phyloP scores from a whole-genome alignment of 805 yeast genomes.

The Debaryomyces prosopidis region DNA sequence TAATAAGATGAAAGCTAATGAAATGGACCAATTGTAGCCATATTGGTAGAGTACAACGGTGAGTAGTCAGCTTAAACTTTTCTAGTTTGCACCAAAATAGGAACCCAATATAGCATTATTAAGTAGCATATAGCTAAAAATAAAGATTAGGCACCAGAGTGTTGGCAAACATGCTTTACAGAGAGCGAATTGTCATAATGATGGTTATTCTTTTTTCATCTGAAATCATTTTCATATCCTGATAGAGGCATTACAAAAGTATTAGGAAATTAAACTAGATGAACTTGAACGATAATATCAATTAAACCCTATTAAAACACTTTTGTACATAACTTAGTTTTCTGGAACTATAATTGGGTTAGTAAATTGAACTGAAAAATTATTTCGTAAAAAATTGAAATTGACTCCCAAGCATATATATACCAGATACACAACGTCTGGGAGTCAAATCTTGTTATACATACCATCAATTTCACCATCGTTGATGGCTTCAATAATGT shows the following conservation, averaged over 20 bases:
- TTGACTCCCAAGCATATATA: slow-evolving; percentile 14
- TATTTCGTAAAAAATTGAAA: background rate
- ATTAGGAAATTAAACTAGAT: slow-evolving; percentile 10
- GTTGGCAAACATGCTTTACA: slow-evolving; percentile 70
- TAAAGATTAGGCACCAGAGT: slow-evolving; percentile 77
- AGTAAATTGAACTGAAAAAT: slow-evolving; percentile 10
- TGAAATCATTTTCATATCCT: background rate
- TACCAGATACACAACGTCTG: slow-evolving; percentile 12
- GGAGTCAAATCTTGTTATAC: slow-evolving; percentile 30
- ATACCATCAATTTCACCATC: slow-evolving; percentile 88
- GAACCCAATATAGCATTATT: slow-evolving; percentile 60
- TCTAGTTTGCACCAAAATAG: slow-evolving; percentile 92
- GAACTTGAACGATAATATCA: slow-evolving; percentile 19
- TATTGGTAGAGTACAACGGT: slow-evolving; percentile 48
- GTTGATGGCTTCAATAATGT: slow-evolving; percentile 96
- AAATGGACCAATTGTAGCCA: slow-evolving; percentile 70
- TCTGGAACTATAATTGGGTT: slow-evolving; percentile 53
- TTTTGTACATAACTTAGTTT: slow-evolving; percentile 54
- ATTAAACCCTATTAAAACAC: slow-evolving; percentile 40
- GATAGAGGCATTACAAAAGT: slow-evolving; percentile 8
- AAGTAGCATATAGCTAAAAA: slow-evolving; percentile 8
- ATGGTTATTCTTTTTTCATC: too few species aligned
- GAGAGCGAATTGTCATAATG: slow-evolving; percentile 1
- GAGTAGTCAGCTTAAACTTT: slow-evolving; percentile 66
- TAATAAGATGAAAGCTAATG: slow-evolving; percentile 47